Evolutionary conservation across 1,284 basidiomycete species (phyloP), one percentile per base, ranked within the genome.

Genomic region (Trichosporon faecale): DNA sequence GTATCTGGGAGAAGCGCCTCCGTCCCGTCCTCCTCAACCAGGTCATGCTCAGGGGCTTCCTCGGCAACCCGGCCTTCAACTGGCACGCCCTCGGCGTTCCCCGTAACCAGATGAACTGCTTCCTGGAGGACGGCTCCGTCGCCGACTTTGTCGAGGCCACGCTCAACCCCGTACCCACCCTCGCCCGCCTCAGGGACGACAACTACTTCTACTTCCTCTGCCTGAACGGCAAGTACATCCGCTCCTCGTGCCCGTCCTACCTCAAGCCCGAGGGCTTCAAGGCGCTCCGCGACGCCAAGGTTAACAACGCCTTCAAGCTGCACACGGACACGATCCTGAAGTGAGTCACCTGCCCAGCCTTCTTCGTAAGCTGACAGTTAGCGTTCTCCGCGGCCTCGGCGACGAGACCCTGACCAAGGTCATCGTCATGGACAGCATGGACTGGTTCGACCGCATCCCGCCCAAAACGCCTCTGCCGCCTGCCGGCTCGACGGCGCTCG

Each of bases 31-130:
- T 93, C 37, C 84, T 92, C 69, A 91, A 91, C 79, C 87, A 87
- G 31, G 77, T 89, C 31, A 88, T 92, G 72, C 86, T 90, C 65
- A 80, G 79, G 73, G 84, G 86, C 4, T 84, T 92, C 73, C 83
- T 92, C 64, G 88, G 86, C 68, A 89, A 85, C 66, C 88, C 88
- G 1, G 79, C 87, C 52, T 93, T 94, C 82, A 89, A 91, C 72
- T 94, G 92, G 92, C 92, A 92, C 76, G 91, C 91, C 0, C 85
- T 93, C 16, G 91, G 91, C 37, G 91, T 93, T 1, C 91, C 91
- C 2, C 85, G 86, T 75, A 91, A 91, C 79, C 91, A 93, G 84
- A 87, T 89, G 77, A 85, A 87, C 76, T 89, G 89, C 84, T 86
- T 92, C 79, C 79, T 90, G 57, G 76, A 88, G 33, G 91, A 92